These are phyloP conservation scores for Bryoerythrophyllum caledonicum DNA, from an alignment of 225 moss, liverwort and hornwort genomes.

Conservation along the genomic window DNA sequence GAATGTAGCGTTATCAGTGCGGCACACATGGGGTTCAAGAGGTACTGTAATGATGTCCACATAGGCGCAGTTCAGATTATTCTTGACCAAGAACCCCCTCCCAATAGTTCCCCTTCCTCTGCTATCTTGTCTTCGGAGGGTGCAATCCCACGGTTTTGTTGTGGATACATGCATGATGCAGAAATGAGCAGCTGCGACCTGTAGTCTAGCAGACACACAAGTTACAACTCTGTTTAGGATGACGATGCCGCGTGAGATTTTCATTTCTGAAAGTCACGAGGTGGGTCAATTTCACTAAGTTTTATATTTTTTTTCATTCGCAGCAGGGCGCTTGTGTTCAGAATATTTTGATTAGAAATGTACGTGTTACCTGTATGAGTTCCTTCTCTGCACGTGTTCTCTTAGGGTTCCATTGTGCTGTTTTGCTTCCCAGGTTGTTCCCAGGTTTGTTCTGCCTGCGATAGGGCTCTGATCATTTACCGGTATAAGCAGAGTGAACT, in stretches of 20 bases:
- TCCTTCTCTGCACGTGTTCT: neutral
- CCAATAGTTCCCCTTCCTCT: constrained; percentile 13
- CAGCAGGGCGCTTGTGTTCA: neutral
- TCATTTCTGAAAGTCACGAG: constrained; percentile 9
- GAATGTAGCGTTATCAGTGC: constrained; percentile 2
- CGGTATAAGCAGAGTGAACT: neutral
- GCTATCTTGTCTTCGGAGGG: constrained; percentile 21
- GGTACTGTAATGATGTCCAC: constrained; percentile 12
- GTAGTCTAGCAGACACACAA: constrained; percentile 9
- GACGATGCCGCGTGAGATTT: constrained; percentile 13
- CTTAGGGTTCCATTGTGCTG: neutral
- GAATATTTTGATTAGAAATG: neutral
- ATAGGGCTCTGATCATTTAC: neutral
- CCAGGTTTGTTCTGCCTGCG: neutral
- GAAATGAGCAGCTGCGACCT: constrained; percentile 19
- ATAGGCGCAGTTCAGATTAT: neutral
- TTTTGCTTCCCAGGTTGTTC: neutral
- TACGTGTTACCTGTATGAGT: constrained; percentile 9
- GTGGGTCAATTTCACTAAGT: constrained; percentile 16
- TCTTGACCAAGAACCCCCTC: constrained; percentile 12
- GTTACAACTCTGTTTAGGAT: constrained; percentile 11
- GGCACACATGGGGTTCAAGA: constrained; percentile 17
- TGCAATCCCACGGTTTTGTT: constrained; percentile 15
- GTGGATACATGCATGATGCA: constrained; percentile 16
- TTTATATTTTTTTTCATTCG: neutral